phyloP scores from a whole-genome alignment of 2,329 filamentous ascomycete genomes.

The Plectosphaerella cucumerina region DNA sequence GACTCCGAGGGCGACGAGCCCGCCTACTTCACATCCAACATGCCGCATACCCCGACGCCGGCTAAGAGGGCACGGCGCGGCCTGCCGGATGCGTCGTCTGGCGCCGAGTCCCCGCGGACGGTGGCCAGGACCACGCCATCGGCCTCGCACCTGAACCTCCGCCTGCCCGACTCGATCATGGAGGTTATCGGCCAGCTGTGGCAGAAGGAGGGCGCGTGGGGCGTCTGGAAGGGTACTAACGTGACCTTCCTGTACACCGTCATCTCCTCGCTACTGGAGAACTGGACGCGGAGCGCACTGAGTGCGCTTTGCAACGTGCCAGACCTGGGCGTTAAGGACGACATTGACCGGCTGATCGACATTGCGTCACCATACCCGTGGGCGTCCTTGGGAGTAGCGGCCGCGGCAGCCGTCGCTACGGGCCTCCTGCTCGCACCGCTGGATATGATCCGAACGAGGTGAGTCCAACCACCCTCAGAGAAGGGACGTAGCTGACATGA shows the following conservation, averaged over 20 bases:
- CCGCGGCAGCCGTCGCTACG: slow-evolving; percentile 62
- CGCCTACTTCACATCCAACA: slow-evolving; percentile 74
- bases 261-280: slow-evolving; percentile 80
- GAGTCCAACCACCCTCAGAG: slow-evolving; percentile 24
- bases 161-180: slow-evolving; percentile 73
- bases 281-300: slow-evolving; percentile 87
- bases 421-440: slow-evolving; percentile 80
- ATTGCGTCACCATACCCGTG: slow-evolving; percentile 77
- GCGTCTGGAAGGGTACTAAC: slow-evolving; percentile 93
- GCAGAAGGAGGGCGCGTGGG: slow-evolving; percentile 84
- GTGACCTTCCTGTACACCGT: slow-evolving; percentile 89
- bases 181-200: slow-evolving; percentile 86
- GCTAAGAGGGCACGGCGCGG: slow-evolving; percentile 28
- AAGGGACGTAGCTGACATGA: slow-evolving; percentile 19
- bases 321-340: slow-evolving; percentile 71
- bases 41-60: slow-evolving; percentile 50
- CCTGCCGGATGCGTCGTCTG: slow-evolving; percentile 21
- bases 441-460: slow-evolving; percentile 79
- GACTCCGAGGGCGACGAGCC: slow-evolving; percentile 74
- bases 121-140: slow-evolving; percentile 26
- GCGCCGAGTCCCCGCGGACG: slow-evolving; percentile 9
- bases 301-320: slow-evolving; percentile 87
- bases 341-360: slow-evolving; percentile 70
- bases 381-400: slow-evolving; percentile 71
- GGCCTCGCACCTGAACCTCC: slow-evolving; percentile 59